Percentiles rank a stretch among this genome's conserved stretches.
phyloP scores from a whole-genome alignment of 371 early-diverging fungal species.

The Syncephalastrum contaminatum region DNA sequence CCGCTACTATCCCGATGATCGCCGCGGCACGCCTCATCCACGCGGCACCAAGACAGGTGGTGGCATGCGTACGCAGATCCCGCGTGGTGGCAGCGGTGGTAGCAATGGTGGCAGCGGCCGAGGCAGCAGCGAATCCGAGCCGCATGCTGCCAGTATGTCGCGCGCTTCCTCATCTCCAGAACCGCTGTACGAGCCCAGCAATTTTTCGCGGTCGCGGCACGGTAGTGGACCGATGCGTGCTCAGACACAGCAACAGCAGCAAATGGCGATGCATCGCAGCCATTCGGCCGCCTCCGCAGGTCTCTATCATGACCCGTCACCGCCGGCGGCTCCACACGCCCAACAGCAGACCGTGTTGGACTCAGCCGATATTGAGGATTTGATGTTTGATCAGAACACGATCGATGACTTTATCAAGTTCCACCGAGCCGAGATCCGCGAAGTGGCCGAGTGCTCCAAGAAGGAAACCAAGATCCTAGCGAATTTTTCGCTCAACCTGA shows the following conservation, averaged over 20 bases:
- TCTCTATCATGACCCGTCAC: slow-evolving; percentile 1
- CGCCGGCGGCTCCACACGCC: slow-evolving; percentile 7
- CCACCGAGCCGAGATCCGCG: slow-evolving; percentile 78
- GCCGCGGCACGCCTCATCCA: not conserved
- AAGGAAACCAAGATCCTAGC: slow-evolving; percentile 80
- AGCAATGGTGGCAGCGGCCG: not conserved
- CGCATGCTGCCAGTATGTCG: slow-evolving; percentile 1
- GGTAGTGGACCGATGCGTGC: slow-evolving; percentile 5
- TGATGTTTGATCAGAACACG: slow-evolving; percentile 18
- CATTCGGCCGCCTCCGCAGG: slow-evolving; percentile 15
- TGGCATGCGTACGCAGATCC: not conserved
- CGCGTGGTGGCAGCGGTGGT: slow-evolving; percentile 3
- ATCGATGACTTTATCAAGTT: slow-evolving; percentile 72
- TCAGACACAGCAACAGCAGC: slow-evolving; percentile 2
- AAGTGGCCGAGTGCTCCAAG: slow-evolving; percentile 74
- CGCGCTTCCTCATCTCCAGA: slow-evolving; percentile 7
- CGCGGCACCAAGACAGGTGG: not conserved
- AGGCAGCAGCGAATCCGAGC: not conserved
- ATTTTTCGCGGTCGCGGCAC: slow-evolving; percentile 8
- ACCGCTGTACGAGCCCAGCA: not conserved
- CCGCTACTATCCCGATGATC: not conserved
- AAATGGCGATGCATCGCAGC: slow-evolving; percentile 9
- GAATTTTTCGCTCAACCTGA: slow-evolving; percentile 58
- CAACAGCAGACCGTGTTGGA: slow-evolving; percentile 3
- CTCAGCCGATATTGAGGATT: slow-evolving; percentile 10